Evolutionary conservation across 2,329 filamentous ascomycete species (phyloP), one percentile per base, ranked within the genome.

Genomic region (Thielaviopsis musarum): DNA sequence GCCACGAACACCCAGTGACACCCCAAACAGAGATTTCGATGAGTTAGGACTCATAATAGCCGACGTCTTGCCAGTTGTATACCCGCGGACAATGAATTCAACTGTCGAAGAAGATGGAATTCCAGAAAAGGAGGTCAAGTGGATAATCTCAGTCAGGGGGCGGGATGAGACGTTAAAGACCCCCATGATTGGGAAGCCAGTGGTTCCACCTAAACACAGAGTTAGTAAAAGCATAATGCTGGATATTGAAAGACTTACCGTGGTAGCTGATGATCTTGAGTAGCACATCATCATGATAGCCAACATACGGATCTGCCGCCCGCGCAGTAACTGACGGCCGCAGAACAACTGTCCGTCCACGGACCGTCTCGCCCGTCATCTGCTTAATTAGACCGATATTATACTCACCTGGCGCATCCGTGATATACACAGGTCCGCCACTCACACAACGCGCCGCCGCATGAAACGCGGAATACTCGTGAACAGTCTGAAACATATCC

Each of bases 371-470:
- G 0, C 86, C 91, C 0, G 87, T 90, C 78, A 97, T 91, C 68
- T 94, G 84, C 28, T 77, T 71, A 62, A 98, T 86, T 17, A 98
- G 71, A 5, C 77, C 71, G 30, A 90, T 66, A 66, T 95, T 79
- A 69, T 97, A 89, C 62, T 88, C 73, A 0, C 89, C 91, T 0
- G 91, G 91, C 0, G 83, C 79, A 70, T 98, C 93, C 0, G 91
- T 97, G 68, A 98, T 91, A 66, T 94, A 96, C 49, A 98, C 85
- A 0, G 91, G 93, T 0, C 93, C 93, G 9, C 93, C 93, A 54
- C 85, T 91, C 10, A 98, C 76, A 69, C 89, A 95, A 54, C 93
- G 80, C 1, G 90, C 91, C 1, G 93, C 91, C 4, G 88, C 93
- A 65, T 98, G 93, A 68, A 93, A 95, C 0, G 79, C 80, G 0